A percentile compares a stretch with the other conserved stretches of the same genome.
These are phyloP conservation scores for Sequoia sempervirens DNA, from an alignment of 75 land plant species.

Conservation along the genomic window DNA sequence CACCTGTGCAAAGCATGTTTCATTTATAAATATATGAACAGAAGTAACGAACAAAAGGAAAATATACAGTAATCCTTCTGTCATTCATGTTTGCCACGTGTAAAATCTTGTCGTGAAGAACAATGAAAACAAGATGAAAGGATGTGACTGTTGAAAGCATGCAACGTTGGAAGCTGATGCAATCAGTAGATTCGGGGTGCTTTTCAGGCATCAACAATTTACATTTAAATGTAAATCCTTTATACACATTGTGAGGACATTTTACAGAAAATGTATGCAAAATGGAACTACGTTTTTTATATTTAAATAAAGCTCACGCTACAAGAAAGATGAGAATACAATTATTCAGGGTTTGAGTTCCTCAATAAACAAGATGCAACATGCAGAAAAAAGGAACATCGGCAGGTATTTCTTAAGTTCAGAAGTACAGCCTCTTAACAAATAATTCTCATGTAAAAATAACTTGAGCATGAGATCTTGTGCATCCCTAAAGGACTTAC, in stretches of 20 bases:
- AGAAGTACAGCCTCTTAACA: background rate
- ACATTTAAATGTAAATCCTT: background rate
- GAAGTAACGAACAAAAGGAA: background rate
- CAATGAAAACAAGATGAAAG: background rate
- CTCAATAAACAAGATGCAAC: background rate
- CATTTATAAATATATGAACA: background rate
- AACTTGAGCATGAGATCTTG: background rate
- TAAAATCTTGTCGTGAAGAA: background rate
- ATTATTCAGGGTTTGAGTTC: background rate
- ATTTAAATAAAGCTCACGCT: background rate
- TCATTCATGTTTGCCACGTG: background rate
- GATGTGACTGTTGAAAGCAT: background rate
- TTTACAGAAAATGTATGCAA: background rate
- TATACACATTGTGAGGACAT: background rate
- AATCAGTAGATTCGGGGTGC: background rate
- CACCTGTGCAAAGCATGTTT: constrained; percentile 46
- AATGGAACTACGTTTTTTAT: background rate
- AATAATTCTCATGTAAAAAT: background rate
- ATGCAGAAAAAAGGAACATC: background rate
- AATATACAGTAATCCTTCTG: background rate
- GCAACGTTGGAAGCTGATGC: background rate
- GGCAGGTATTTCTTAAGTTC: background rate
- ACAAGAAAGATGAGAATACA: background rate
- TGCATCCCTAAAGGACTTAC: background rate
- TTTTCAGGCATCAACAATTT: background rate